Evolutionary conservation across 768 basidiomycete genomes (phyloP), one percentile per base, ranked within the genome.

Genomic region (Butyriboletus loyo): DNA sequence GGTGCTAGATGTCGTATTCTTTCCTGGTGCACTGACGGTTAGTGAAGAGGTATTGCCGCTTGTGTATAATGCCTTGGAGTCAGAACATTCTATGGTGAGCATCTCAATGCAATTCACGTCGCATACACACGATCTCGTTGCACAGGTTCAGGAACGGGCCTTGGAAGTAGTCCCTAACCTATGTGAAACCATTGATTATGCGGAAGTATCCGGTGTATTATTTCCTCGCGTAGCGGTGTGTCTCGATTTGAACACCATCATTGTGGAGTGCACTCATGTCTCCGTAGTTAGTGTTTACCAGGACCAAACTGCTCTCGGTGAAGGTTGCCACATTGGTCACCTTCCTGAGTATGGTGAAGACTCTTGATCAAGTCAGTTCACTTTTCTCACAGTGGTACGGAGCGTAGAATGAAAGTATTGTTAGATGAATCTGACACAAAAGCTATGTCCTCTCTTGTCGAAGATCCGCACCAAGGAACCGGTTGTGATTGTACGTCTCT

Each of bases 401-500:
- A 46, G 43, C 25, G 2, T 46, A 24, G 21, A 53, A n/a, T 56
- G 36, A 52, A 15, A 24, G 25, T n/a, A 6, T 50, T 50, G n/a
- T 50, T 50, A 92, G 88, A 74, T 82, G 37, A 95, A 88, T 62
- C 67, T 99, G 46, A 98, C 97, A 1, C 93, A 96, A 64, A 98
- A 97, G 68, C 78, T 99, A 19, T 96, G 98, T 4, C 97, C 97
- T 2, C 71, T 98, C 15, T 77, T 99, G 24, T 88, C 94, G 0
- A 97, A 92, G 68, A 97, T 98, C 56, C 85, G 94, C 34, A 98
- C 96, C 5, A 96, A 93, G 67, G 95, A 98, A 66, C 96, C 96
- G 10, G 84, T 87, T 44, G 96, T 98, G 5, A 97, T 93, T 82
- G 91, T 92, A 61, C 52, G 56, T 48, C 32, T 14, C 13, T 19